Base-by-base conservation (phyloP, 768 basidiomycete species). In the Termitomyces sp. region DNA sequence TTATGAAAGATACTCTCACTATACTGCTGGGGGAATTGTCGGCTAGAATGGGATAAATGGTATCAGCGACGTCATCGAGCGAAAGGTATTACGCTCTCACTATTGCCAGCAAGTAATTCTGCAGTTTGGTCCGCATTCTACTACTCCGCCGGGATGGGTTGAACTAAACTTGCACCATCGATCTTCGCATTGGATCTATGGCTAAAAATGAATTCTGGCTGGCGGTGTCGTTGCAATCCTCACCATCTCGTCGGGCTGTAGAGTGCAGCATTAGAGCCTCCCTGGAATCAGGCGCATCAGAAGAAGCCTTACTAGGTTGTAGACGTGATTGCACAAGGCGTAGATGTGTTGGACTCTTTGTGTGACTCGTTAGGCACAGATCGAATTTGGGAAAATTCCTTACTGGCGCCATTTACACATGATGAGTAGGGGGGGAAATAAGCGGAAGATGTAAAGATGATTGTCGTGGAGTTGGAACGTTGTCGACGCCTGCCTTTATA, bases 351-450 rank as follows among this genome's bases (percentile, higher is more conserved):
- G 82, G 58, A 90, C 85, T 69, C 89, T 91, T 65, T 40, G 52
- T 25, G 50, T 49, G 50, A 57, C 41, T 57, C 60, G 62, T 64
- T 53, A 59, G 62, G 60, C 52, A 54, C 43, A 44, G 35, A 61
- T 58, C 34, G 42, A 61, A 53, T 23, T 46, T 25, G 35, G 44
- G 53, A 35, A 57, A 38, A 54, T 49, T 32, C 45, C 79, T 65
- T 60, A 90, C 89, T 87, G 85, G 76, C 87, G 81, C 79, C 78
- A 85, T 69, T 75, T 79, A 68, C 89, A 91, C 89, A 91, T 90
- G 59, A 58, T 65, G 62, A 61, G 43, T 45, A 35, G 57, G 49
- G 62, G 27, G 40, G 50, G n/a, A n/a, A 27, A 17, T 59, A 56
- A 63, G 65, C 62, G 62, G 62, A 58, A 59, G 62, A 64, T 62